Base-by-base conservation (phyloP, 371 early-diverging fungal species). In the Mycotypha africana region DNA sequence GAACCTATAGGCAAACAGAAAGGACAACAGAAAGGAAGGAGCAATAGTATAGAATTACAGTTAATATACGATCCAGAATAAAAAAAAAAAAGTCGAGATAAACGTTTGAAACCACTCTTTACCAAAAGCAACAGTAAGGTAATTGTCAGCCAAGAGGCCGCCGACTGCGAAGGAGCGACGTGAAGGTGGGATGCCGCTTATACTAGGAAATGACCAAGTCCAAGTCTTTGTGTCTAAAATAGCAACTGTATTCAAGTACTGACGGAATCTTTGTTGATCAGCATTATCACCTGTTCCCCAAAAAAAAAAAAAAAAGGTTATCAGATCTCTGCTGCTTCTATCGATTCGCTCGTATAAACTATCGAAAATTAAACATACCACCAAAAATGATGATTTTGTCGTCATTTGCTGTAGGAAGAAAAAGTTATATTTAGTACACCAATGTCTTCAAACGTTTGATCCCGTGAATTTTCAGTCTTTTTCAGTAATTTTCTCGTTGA, bases 61-160 rank as follows among this genome's bases (percentile, higher is more conserved):
- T n/a, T n/a, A n/a, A n/a, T n/a, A n/a, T n/a, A n/a, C n/a, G n/a
- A n/a, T n/a, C n/a, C n/a, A n/a, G n/a, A 45, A 16, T 10, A 25
- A 36, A 38, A 38, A 19, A 17, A 17, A 20, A 10, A 30, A 34
- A 22, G 37, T 17, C 4, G 12, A 19, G 12, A 30, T 17, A 28
- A 42, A 14, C 31, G n/a, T 44, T 25, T 44, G 10, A 39, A 42
- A 8, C 20, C 19, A 4, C 19, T 28, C 22, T 36, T 53, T 65
- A 72, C 73, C 73, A 63, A 73, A 69, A 5, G 67, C 65, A 22
- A 67, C 56, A 10, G 63, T 65, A 23, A 69, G 36, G 35, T 68
- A 60, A 12, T 51, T 46, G 16, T 42, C 52, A 28, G 64, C 59
- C 7, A 69, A 42, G 25, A 69, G 42, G 25, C 49, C 63, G 47